phyloP scores from a whole-genome alignment of 2,329 filamentous ascomycete genomes.

The Colletotrichum sp. region DNA sequence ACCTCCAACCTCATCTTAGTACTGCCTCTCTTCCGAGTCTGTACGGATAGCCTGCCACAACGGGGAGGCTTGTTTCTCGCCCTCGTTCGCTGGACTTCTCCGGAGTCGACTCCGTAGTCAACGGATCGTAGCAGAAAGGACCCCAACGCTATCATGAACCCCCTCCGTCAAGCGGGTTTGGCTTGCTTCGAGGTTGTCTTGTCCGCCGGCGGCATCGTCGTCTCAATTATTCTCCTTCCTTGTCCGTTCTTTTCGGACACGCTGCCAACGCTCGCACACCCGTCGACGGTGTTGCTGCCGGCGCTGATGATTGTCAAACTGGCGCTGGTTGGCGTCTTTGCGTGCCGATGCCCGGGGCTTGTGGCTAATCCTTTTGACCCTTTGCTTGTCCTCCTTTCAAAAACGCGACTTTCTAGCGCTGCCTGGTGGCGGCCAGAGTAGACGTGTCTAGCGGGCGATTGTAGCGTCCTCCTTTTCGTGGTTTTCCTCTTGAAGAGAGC shows the following conservation, averaged over 20 bases:
- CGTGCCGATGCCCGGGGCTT: not conserved
- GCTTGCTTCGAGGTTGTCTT: not conserved
- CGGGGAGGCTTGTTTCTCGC: not conserved
- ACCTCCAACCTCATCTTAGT: not conserved
- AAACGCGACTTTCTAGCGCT: not conserved
- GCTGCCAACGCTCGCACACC: constrained; percentile 11
- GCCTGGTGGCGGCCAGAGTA: not conserved
- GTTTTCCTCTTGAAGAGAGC: not conserved
- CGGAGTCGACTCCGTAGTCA: constrained; percentile 8
- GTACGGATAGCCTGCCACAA: not conserved
- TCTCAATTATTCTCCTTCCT: not conserved
- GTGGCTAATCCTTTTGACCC: not conserved
- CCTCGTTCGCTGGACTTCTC: not conserved
- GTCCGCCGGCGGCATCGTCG: not conserved
- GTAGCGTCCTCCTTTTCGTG: not conserved
- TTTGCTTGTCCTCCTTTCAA: not conserved
- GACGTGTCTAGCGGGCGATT: constrained; percentile 11
- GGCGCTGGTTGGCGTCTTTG: not conserved
- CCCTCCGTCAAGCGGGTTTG: not conserved
- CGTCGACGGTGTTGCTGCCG: constrained; percentile 3
- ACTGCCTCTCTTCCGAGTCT: not conserved
- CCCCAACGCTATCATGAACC: not conserved
- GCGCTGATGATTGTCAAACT: not conserved
- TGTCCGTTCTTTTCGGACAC: not conserved
- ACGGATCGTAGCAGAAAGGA: not conserved